Evolutionary conservation across 1,284 basidiomycete species (phyloP), one percentile per base, ranked within the genome.

Genomic region (Puccinia triticina): DNA sequence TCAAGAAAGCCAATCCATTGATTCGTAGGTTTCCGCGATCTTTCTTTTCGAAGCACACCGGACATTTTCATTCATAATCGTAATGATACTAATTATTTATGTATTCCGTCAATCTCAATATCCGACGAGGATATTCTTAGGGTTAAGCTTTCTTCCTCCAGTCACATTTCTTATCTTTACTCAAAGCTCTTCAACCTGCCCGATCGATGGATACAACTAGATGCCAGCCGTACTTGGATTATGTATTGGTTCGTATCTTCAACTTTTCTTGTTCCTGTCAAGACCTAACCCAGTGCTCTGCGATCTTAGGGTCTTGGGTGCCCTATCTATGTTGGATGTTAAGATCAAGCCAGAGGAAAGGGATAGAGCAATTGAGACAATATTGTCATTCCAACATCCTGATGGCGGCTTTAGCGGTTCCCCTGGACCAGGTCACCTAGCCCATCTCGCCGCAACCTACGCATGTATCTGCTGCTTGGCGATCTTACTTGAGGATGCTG

Each of bases 191-290:
- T 14, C 53, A 53, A 29, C 11, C 84, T 66, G 34, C 82, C 84
- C 84, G 84, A 32, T 84, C 84, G 18, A 85, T 84, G 84, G 79
- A 84, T 12, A 72, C 29, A 5, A 1, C 21, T 66, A 66, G 46
- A 67, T 67, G 21, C 71, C 26, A 71, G 77, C 32, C 32, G 64
- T 26, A 72, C 40, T 61, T 57, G 72, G 64, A 48, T 69, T 29
- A 21, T 71, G 40, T 64, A 48, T 71, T 71, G 32, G 84, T 86
- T 95, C 1, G 94, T 98, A 85, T 90, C 91, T 46, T 91, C 96
- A 83, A 92, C 92, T 84, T 86, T 91, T 0, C 87, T 96, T 12
- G 23, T 50, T 11, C 1, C 32, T 5, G 23, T n/a, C 3, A 21
- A 5, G n/a, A 10, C 34, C 53, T 75, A 32, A 34, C 23, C 53